Evolutionary conservation across 2,329 filamentous ascomycete genomes (phyloP).

Genomic region (Chrysoporthe deuterocubensis): DNA sequence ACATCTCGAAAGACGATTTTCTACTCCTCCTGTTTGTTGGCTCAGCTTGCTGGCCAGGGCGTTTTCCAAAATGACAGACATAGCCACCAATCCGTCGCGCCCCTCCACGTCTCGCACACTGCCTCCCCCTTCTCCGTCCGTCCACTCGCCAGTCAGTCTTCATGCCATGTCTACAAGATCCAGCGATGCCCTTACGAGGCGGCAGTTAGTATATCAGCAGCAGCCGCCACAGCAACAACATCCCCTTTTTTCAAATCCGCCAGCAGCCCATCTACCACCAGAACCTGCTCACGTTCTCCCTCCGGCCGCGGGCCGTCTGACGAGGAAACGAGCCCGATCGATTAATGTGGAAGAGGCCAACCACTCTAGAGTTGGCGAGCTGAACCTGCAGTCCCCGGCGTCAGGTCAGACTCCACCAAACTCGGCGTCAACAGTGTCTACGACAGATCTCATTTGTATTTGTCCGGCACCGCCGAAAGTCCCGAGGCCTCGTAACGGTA

Average conservation of each 20-base stretch:
- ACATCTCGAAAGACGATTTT: slow-evolving; percentile 4
- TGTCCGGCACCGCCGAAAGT: slow-evolving; percentile 62
- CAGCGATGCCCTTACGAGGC: slow-evolving; percentile 28
- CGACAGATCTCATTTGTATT: slow-evolving; percentile 55
- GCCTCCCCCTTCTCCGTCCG: slow-evolving; percentile 24
- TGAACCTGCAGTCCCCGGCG: slow-evolving; percentile 43
- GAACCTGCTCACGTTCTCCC: not conserved
- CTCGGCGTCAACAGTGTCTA: slow-evolving; percentile 31
- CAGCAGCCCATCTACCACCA: slow-evolving; percentile 3
- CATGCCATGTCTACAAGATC: slow-evolving; percentile 31
- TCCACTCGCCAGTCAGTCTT: slow-evolving; percentile 22
- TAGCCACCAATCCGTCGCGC: slow-evolving; percentile 28
- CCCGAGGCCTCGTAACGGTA: slow-evolving; percentile 63
- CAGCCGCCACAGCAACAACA: slow-evolving; percentile 14
- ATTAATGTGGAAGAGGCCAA: slow-evolving; percentile 51
- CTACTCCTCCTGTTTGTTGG: slow-evolving; percentile 21
- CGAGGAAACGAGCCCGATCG: slow-evolving; percentile 50
- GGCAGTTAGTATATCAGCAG: slow-evolving; percentile 18
- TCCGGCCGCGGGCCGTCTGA: slow-evolving; percentile 30
- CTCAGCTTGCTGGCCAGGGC: slow-evolving; percentile 17
- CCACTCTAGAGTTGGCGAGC: slow-evolving; percentile 40
- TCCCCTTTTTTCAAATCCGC: not conserved
- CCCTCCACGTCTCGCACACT: slow-evolving; percentile 27
- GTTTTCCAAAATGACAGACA: slow-evolving; percentile 30
- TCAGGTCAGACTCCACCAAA: slow-evolving; percentile 29